Evolutionary conservation across 164 flowering plant species (phyloP).

Genomic region (Warburgia ugandensis): DNA sequence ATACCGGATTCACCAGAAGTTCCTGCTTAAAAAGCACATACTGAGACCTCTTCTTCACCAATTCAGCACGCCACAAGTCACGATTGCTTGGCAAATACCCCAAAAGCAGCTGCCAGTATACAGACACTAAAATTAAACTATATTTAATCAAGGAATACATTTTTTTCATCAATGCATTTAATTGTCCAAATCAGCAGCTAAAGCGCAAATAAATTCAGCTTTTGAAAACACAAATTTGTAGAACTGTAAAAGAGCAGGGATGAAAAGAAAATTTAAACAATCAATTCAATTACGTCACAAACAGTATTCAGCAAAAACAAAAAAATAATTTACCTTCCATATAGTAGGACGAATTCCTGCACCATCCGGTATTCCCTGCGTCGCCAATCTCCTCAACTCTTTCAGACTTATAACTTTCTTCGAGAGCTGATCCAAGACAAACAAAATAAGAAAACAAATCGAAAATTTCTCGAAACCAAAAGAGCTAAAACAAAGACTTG

Average conservation of each 20-base stretch:
- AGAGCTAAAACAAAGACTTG: neutral
- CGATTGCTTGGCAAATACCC: conserved; percentile 84
- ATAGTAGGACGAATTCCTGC: conserved; percentile 75
- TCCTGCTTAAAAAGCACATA: conserved; percentile 86
- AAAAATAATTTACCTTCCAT: conserved; percentile 73
- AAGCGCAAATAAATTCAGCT: too few species aligned
- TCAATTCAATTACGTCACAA: neutral
- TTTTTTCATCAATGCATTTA: too few species aligned
- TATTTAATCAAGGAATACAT: neutral
- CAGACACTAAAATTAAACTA: neutral
- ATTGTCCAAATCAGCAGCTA: too few species aligned
- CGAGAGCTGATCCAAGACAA: conserved; percentile 42
- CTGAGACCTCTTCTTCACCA: conserved; percentile 82
- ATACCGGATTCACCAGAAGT: conserved; percentile 88
- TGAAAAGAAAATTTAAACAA: too few species aligned
- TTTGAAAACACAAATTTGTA: too few species aligned
- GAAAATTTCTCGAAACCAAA: neutral
- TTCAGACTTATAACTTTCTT: conserved; percentile 61
- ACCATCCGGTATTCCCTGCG: conserved; percentile 79
- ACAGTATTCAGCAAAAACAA: neutral
- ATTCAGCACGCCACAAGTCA: conserved; percentile 65
- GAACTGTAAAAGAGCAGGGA: too few species aligned
- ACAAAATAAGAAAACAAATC: neutral
- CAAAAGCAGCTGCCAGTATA: conserved; percentile 64
- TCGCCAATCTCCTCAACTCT: conserved; percentile 70